Conservation (phyloP, 305 asterid species). For the Solanum hybrid region DNA sequence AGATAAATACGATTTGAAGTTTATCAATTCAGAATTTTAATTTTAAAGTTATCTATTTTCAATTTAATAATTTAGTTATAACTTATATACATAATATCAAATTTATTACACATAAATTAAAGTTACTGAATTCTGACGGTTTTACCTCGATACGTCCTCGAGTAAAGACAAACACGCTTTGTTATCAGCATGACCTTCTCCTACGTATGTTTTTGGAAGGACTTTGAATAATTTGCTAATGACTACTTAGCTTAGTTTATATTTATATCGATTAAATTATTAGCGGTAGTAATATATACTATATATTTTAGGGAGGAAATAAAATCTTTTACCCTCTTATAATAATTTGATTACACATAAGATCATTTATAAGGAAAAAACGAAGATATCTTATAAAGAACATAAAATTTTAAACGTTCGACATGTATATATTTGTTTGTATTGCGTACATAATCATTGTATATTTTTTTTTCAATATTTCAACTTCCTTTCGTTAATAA, state of each 20-base stretch:
- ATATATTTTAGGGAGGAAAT: not conserved
- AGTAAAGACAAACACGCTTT: not conserved
- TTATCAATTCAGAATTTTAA: not conserved
- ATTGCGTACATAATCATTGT: not conserved
- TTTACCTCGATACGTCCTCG: not conserved
- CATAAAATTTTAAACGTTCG: not conserved
- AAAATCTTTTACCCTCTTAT: not conserved
- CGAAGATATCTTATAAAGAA: not conserved
- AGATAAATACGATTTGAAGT: not conserved
- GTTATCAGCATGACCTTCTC: not conserved
- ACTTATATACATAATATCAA: too few species aligned
- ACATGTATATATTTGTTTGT: not conserved
- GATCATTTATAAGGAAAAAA: too few species aligned
- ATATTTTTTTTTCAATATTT: too few species aligned
- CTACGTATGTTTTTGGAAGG: not conserved
- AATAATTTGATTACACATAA: not conserved
- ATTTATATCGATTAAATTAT: not conserved
- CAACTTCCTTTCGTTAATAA: not conserved
- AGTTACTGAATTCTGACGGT: accelerated
- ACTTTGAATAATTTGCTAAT: not conserved
- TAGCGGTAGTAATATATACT: not conserved
- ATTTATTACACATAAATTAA: too few species aligned
- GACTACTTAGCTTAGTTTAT: not conserved
- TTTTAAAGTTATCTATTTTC: too few species aligned
- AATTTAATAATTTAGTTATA: not conserved